These are phyloP conservation scores for Aspergillus ostianus DNA, from an alignment of 495 filamentous ascomycete species.

Conservation along the genomic window DNA sequence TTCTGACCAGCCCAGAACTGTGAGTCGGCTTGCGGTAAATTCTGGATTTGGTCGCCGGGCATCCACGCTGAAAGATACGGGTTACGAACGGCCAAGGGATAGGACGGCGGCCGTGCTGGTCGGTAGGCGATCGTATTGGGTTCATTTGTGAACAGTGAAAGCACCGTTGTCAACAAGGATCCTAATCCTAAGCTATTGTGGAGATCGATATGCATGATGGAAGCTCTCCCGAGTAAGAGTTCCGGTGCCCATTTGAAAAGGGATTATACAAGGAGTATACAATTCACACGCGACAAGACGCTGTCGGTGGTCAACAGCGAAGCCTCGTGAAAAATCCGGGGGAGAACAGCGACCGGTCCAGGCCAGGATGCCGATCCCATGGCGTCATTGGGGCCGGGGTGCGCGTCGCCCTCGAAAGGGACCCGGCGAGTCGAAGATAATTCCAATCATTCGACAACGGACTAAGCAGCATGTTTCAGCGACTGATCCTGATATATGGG, in stretches of 20 bases:
- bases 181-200: conserved; percentile 22
- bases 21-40: conserved; percentile 39
- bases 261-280: background rate
- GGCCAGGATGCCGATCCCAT: background rate
- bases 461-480: too few relatives aligned
- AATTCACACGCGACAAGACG: too few relatives aligned
- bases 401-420: background rate
- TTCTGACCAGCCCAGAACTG: conserved; percentile 53
- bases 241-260: background rate
- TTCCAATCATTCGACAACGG: background rate
- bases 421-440: background rate
- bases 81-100: conserved; percentile 48
- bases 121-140: conserved; percentile 18
- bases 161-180: conserved; percentile 24
- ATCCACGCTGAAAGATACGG: conserved; percentile 49
- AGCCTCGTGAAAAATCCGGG: too few relatives aligned
- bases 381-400: background rate
- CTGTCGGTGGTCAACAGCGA: too few relatives aligned
- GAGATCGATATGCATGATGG: conserved; percentile 27
- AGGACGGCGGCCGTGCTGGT: conserved; percentile 42
- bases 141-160: conserved; percentile 19
- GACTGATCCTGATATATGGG: background rate
- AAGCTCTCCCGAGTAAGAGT: background rate
- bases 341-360: too few relatives aligned
- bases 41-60: conserved; percentile 37